Evolutionary conservation across 352 stramenopile genomes (phyloP), one percentile per base, ranked within the genome.

Genomic region (Phytophthora quininea): DNA sequence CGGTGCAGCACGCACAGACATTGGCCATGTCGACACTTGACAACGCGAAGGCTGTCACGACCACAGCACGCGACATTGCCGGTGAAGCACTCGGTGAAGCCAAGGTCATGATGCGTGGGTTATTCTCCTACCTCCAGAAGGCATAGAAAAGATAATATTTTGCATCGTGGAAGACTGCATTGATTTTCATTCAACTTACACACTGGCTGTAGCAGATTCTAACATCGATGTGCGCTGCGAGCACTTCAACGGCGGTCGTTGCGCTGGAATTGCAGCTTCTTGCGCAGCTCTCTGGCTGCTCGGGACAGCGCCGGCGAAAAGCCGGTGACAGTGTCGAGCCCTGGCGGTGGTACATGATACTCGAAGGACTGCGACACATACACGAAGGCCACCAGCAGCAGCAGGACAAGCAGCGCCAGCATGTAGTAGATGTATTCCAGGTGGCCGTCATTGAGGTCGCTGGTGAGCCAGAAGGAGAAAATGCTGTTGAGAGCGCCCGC

Each of bases 401-500:
- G 40, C 1, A 93, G 45, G 33, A 93, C 76, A 27, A 96, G 71
- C 4, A 83, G 43, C 32, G 84, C 87, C 75, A 95, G 75, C 65
- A 94, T 75, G 67, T 83, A 95, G 73, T 93, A 98, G 58, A 97
- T 97, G 53, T 87, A 80, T 75, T 98, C 92, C 32, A 98, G 77
- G 35, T 93, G 77, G 47, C 93, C 93, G 33, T 96, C 69, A 76
- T 98, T 97, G 43, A 98, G 67, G 65, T 98, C 82, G 46, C 78
- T 93, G 31, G 93, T 88, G 62, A 98, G 64, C 92, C 92, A 97
- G 68, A 95, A 91, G 24, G 88, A 95, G 62, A 96, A 94, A 53
- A 95, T 89, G 68, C 86, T 96, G 76, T 95, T 96, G 48, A 95
- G 67, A 2, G 81, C 87, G 1, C 85, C 88, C 1, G 82, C 79